Percentiles rank a stretch among this genome's conserved stretches.
Conservation (phyloP, 2,329 filamentous ascomycete species). For the Aspergillus fischeri region DNA sequence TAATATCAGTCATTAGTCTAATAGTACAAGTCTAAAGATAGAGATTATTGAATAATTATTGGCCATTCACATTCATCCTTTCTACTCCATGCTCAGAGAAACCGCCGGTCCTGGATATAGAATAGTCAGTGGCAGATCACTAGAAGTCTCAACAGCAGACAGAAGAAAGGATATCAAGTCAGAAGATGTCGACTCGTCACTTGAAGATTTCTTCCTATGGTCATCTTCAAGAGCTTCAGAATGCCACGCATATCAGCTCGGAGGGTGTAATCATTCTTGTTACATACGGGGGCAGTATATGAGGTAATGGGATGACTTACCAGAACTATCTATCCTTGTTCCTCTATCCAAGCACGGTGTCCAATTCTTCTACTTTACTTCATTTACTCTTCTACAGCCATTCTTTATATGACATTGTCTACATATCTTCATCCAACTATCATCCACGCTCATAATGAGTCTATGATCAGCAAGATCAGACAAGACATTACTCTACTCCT, state of each 20-base stretch:
- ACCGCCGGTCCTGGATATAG: not conserved
- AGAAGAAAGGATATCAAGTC: conserved; percentile 1
- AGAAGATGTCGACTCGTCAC: conserved; percentile 15
- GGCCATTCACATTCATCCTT: too few relatives aligned
- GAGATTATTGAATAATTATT: too few relatives aligned
- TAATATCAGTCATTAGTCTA: not conserved
- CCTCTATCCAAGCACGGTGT: not conserved
- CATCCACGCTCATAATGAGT: not conserved
- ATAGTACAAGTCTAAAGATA: too few relatives aligned
- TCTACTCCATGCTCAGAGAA: too few relatives aligned
- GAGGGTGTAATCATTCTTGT: conserved; percentile 12
- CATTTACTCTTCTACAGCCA: not conserved
- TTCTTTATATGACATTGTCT: not conserved
- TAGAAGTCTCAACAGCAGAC: not conserved
- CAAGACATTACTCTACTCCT: not conserved
- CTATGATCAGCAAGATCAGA: not conserved
- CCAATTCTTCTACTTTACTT: not conserved
- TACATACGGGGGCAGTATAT: not conserved
- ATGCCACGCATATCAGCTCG: conserved; percentile 13
- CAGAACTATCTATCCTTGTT: not conserved
- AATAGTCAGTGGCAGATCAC: not conserved
- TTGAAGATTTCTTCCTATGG: conserved; percentile 14
- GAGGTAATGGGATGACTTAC: not conserved
- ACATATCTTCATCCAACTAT: not conserved
- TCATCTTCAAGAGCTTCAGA: conserved; percentile 15